Conservation (phyloP, 768 basidiomycete species). For the Boletus reticuloceps region DNA sequence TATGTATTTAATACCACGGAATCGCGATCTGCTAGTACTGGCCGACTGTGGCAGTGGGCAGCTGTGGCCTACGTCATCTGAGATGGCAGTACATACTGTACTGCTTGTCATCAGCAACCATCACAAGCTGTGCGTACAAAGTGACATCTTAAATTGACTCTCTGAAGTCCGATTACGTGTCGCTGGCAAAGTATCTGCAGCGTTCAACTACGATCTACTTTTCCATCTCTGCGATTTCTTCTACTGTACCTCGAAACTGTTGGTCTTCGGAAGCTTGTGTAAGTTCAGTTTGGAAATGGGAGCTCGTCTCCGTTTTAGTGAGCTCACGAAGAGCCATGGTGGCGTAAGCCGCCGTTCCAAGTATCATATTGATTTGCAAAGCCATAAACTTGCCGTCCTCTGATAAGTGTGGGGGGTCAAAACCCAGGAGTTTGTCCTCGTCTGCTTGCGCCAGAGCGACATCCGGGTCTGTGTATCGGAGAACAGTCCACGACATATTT, state of each 20-base stretch:
- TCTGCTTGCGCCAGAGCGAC: slow-evolving; percentile 91
- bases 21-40: too few relatives aligned
- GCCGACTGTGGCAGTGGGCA: too few relatives aligned
- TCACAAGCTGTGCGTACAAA: too few relatives aligned
- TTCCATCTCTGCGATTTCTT: slow-evolving; percentile 4
- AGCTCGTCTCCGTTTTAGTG: slow-evolving; percentile 93
- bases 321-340: slow-evolving; percentile 97
- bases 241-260: slow-evolving; percentile 58
- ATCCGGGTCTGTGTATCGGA: slow-evolving; percentile 92
- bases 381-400: slow-evolving; percentile 84
- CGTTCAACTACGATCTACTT: neutral
- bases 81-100: too few relatives aligned
- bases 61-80: too few relatives aligned
- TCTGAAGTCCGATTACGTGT: too few relatives aligned
- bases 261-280: slow-evolving; percentile 82
- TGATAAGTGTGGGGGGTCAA: slow-evolving; percentile 64
- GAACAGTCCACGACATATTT: slow-evolving; percentile 74
- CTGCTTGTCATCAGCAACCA: too few relatives aligned
- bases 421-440: slow-evolving; percentile 86
- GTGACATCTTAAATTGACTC: too few relatives aligned
- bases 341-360: slow-evolving; percentile 92
- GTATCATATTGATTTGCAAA: slow-evolving; percentile 77
- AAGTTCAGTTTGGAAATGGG: slow-evolving; percentile 81
- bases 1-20: too few relatives aligned
- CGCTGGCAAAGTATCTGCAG: too few relatives aligned